These are phyloP conservation scores for Beauveria sp. DNA, from an alignment of 2,329 filamentous ascomycete genomes.

Conservation along the genomic window DNA sequence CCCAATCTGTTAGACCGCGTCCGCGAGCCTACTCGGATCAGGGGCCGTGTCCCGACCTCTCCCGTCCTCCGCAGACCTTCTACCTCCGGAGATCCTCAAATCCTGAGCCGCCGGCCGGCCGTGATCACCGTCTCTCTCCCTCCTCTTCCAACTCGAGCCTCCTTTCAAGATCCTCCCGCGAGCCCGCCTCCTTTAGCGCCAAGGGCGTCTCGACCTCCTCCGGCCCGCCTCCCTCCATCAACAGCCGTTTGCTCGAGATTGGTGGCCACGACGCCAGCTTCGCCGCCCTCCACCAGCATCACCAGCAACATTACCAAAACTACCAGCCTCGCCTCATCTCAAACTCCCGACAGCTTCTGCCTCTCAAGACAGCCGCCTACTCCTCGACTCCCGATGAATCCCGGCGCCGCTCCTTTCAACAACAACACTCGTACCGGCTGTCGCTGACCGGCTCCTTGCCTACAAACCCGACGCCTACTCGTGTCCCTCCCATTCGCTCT, in stretches of 20 bases:
- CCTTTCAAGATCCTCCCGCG: slow-evolving; percentile 29
- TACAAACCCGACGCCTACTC: slow-evolving; percentile 26
- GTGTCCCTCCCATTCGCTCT: slow-evolving; percentile 46
- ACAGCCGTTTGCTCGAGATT: slow-evolving; percentile 24
- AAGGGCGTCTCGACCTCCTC: slow-evolving; percentile 25
- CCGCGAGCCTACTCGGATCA: slow-evolving; percentile 11
- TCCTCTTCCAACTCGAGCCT: slow-evolving; percentile 19
- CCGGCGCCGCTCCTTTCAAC: slow-evolving; percentile 29
- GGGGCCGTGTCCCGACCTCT: slow-evolving; percentile 13
- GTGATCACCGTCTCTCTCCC: slow-evolving; percentile 2
- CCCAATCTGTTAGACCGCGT: neutral
- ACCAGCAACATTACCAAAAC: slow-evolving; percentile 17
- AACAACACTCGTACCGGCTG: slow-evolving; percentile 41
- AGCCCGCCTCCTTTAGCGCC: slow-evolving; percentile 30
- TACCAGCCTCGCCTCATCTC: slow-evolving; percentile 3
- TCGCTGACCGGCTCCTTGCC: slow-evolving; percentile 27
- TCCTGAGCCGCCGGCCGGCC: slow-evolving; percentile 20
- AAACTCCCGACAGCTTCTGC: slow-evolving; percentile 40
- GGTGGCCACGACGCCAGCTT: slow-evolving; percentile 22
- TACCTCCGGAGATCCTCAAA: slow-evolving; percentile 29
- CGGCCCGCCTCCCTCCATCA: slow-evolving; percentile 25
- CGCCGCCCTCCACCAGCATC: slow-evolving; percentile 16
- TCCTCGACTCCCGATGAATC: slow-evolving; percentile 41
- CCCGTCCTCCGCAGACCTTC: slow-evolving; percentile 16
- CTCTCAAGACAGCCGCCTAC: slow-evolving; percentile 34